Evolutionary conservation across 108 stramenopile genomes (phyloP), one percentile per base, ranked within the genome.

Genomic region (Cyclostephanos tholiformis): DNA sequence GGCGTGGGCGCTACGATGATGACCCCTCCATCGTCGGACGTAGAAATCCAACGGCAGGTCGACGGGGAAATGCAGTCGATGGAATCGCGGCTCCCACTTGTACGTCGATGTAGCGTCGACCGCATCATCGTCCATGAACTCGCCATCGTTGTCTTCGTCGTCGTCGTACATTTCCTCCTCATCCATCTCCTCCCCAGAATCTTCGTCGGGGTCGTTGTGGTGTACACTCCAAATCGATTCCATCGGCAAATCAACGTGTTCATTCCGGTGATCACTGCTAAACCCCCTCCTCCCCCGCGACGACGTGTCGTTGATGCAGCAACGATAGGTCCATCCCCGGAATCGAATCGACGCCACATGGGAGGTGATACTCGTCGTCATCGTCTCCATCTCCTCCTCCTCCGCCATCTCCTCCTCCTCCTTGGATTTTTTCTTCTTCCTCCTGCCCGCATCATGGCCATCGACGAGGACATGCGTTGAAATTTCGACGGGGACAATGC

Each of bases 21-120:
- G 87, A 4, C 92, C 92, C 1, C 39, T 75, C 92, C 92, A 93
- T 20, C 56, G 27, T 6, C 69, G 41, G 20, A 14, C 58, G 60
- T 89, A 93, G 72, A 93, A 89, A 5, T 61, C 35, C 5, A 91
- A 67, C n/a, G 92, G 87, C 16, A 89, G 74, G 61, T 89, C 63
- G 36, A 87, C 76, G 20, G 92, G 92, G 72, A 84, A 91, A 25
- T 70, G 77, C 14, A 89, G 63, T 57, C 76, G 63, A 56, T 87
- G 89, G 67, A 93, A 93, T 7, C 61, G 50, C 30, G 76, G 82
- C 46, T 60, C 56, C 71, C 64, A 60, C 20, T 13, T 17, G 50
- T 27, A 20, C 41, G 57, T 0, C 30, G 29, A 14, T 14, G 27
- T 22, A 27, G 14, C 17, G 30, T 16, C 53, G 23, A 44, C 49